Evolutionary conservation across 1,284 basidiomycete species (phyloP).

Genomic region (Leucoagaricus sp.): DNA sequence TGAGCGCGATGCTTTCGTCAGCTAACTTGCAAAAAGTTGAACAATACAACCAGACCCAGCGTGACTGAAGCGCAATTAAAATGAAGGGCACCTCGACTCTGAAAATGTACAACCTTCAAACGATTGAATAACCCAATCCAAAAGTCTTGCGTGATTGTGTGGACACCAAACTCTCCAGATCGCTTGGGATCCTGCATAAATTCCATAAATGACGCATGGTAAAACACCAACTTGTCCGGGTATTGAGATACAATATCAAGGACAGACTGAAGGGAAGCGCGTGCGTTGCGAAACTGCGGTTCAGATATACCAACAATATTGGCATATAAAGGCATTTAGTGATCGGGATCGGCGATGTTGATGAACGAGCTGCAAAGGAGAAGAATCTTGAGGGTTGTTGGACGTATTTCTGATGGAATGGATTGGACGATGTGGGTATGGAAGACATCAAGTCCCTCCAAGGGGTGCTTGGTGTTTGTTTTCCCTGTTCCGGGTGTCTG

Average conservation of each 20-base stretch:
- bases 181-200: not conserved
- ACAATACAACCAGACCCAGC: too few species aligned
- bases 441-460: not conserved
- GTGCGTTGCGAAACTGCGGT: not conserved
- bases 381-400: not conserved
- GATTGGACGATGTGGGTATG: not conserved
- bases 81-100: too few species aligned
- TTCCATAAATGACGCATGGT: not conserved
- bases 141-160: not conserved
- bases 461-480: not conserved
- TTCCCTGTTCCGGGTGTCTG: not conserved
- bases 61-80: too few species aligned
- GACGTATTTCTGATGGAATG: not conserved
- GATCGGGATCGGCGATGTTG: not conserved
- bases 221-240: not conserved
- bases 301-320: not conserved
- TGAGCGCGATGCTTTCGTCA: too few species aligned
- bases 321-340: not conserved
- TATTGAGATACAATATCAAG: not conserved
- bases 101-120: too few species aligned
- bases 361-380: not conserved
- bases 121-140: too few species aligned
- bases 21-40: too few species aligned
- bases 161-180: not conserved
- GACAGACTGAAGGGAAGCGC: not conserved